Percentiles rank a stretch among this genome's conserved stretches.
Conservation (phyloP, 2,329 filamentous ascomycete genomes). For the Cercospora canescens region DNA sequence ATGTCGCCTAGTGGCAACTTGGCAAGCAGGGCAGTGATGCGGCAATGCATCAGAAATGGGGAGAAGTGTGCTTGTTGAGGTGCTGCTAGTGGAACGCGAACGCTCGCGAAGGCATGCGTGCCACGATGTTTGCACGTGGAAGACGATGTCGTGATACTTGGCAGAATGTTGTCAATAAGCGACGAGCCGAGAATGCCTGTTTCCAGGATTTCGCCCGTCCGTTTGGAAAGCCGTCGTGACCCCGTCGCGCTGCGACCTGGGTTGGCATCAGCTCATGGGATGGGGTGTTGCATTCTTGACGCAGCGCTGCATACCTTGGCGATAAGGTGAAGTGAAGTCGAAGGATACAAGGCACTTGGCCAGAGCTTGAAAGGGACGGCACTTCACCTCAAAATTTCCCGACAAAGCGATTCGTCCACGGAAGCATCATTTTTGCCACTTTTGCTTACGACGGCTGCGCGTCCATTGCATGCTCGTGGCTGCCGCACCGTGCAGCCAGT, state of each 20-base stretch:
- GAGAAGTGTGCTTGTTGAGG: neutral
- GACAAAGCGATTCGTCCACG: neutral
- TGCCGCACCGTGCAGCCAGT: neutral
- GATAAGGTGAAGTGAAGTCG: neutral
- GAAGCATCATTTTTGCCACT: neutral
- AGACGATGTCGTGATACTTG: constrained; percentile 16
- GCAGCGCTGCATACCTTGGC: neutral
- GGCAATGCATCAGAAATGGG: neutral
- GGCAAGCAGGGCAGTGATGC: neutral
- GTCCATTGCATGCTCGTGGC: neutral
- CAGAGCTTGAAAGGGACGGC: neutral
- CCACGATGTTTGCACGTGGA: neutral
- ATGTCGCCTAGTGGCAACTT: constrained; percentile 10
- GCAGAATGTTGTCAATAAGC: constrained; percentile 6
- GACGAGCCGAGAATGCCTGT: constrained; percentile 3
- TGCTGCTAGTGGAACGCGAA: neutral
- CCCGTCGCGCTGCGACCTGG: neutral
- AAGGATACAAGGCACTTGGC: neutral
- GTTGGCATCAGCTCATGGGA: neutral
- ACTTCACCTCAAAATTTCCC: neutral
- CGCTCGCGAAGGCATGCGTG: neutral
- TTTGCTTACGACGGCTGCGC: neutral
- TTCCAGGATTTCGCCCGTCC: neutral
- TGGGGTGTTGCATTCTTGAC: neutral
- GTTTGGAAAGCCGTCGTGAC: neutral